Percentiles rank a stretch among this genome's conserved stretches.
Conservation (phyloP, 805 yeast species). For the Tetrapisispora pingtungensis region DNA sequence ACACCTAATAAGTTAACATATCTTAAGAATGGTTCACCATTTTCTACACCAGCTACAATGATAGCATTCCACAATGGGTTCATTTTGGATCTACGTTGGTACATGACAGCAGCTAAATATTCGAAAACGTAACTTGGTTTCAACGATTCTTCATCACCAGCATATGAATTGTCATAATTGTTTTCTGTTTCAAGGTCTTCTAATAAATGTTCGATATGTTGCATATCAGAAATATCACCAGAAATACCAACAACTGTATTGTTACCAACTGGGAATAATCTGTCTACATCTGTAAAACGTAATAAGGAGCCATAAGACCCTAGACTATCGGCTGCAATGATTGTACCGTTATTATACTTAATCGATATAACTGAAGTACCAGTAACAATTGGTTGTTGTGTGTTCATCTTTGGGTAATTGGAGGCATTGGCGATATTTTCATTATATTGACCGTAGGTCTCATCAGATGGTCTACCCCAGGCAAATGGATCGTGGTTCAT, state of each 20-base stretch:
- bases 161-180: slow-evolving; percentile 51
- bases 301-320: slow-evolving; percentile 91
- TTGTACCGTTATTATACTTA: slow-evolving; percentile 82
- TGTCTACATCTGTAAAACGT: slow-evolving; percentile 74
- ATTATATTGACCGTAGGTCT: slow-evolving; percentile 74
- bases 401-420: slow-evolving; percentile 65
- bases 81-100: slow-evolving; percentile 83
- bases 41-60: slow-evolving; percentile 81
- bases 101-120: slow-evolving; percentile 74
- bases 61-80: slow-evolving; percentile 94
- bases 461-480: slow-evolving; percentile 93
- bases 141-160: slow-evolving; percentile 45
- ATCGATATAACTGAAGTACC: slow-evolving; percentile 93
- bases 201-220: slow-evolving; percentile 62
- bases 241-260: slow-evolving; percentile 86
- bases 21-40: slow-evolving; percentile 60
- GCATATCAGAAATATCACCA: slow-evolving; percentile 93
- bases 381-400: slow-evolving; percentile 91
- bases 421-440: slow-evolving; percentile 59
- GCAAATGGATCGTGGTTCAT: slow-evolving; percentile 93
- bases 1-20: slow-evolving; percentile 91
- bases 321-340: slow-evolving; percentile 90
- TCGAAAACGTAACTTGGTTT: slow-evolving; percentile 85
- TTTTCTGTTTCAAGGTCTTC: slow-evolving; percentile 74
- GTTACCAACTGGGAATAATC: slow-evolving; percentile 74